A percentile compares a stretch with the other conserved stretches of the same genome.
These are phyloP conservation scores for Penicillium maclennaniae DNA, from an alignment of 495 filamentous ascomycete genomes.

Conservation along the genomic window DNA sequence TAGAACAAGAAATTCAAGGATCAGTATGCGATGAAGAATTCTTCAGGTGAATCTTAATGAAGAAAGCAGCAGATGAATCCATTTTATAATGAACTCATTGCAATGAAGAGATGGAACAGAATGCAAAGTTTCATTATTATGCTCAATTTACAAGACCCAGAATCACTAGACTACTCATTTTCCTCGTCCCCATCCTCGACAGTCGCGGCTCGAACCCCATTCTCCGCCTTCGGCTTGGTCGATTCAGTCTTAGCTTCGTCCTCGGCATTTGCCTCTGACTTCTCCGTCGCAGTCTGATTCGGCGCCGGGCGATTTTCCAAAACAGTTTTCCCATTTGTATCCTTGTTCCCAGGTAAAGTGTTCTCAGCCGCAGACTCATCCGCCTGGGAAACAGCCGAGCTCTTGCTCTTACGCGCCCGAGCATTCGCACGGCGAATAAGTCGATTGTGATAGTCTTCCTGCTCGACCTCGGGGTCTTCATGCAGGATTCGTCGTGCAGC, in stretches of 20 bases:
- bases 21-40: no score
- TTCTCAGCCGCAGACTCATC: conserved; percentile 28
- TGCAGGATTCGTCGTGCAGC: conserved; percentile 63
- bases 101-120: no score
- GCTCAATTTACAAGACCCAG: not conserved
- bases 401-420: conserved; percentile 14
- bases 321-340: conserved; percentile 23
- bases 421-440: conserved; percentile 34
- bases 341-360: conserved; percentile 9
- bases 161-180: not conserved
- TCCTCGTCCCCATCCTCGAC: conserved; percentile 21
- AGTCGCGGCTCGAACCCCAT: conserved; percentile 7
- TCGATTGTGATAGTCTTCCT: conserved; percentile 39
- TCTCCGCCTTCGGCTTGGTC: conserved; percentile 8
- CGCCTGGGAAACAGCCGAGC: conserved; percentile 10
- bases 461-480: conserved; percentile 45
- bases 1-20: no score
- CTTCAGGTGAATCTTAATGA: no score
- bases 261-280: not conserved
- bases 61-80: no score
- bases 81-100: no score
- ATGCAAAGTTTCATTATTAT: not conserved
- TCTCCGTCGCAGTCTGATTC: conserved; percentile 3
- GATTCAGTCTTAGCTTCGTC: conserved; percentile 18
- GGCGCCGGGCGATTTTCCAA: conserved; percentile 8